Evolutionary conservation across 805 yeast genomes (phyloP).

Genomic region (Sugiyamaella floridensis): DNA sequence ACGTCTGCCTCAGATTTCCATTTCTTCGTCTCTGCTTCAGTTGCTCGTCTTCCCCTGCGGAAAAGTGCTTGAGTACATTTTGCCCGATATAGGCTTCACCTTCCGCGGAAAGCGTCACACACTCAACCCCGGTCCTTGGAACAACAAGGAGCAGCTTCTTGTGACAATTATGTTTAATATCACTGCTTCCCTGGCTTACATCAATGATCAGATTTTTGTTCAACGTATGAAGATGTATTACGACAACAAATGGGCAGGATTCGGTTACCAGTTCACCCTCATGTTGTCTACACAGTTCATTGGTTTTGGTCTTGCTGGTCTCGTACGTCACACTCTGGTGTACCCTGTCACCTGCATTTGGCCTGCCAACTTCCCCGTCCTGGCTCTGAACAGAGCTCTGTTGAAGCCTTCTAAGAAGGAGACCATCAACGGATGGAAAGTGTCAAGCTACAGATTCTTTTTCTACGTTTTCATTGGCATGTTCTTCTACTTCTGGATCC

Average conservation of each 20-base stretch:
- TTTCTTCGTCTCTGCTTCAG: conserved; percentile 39
- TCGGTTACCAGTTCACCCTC: conserved; percentile 40
- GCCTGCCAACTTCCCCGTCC: conserved; percentile 52
- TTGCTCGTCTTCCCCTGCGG: conserved; percentile 52
- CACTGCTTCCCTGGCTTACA: conserved; percentile 23
- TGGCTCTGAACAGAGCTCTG: conserved; percentile 46
- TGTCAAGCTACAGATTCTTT: conserved; percentile 44
- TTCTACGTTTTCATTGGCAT: conserved; percentile 31
- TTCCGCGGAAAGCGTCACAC: conserved; percentile 36
- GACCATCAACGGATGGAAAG: conserved; percentile 45
- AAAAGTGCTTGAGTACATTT: conserved; percentile 19
- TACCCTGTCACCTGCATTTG: conserved; percentile 40
- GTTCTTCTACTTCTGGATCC: conserved; percentile 52
- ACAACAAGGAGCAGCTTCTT: conserved; percentile 59
- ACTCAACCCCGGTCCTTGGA: conserved; percentile 61
- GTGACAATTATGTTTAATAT: conserved; percentile 37
- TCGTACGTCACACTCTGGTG: conserved; percentile 44
- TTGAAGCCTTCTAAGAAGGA: conserved; percentile 21
- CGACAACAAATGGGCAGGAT: conserved; percentile 28
- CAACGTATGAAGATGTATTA: conserved; percentile 22
- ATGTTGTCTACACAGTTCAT: conserved; percentile 44
- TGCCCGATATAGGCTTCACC: conserved; percentile 39
- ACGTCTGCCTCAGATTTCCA: conserved; percentile 44
- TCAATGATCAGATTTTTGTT: conserved; percentile 17
- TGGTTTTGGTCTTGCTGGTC: conserved; percentile 50